Evolutionary conservation across 352 stramenopile species (phyloP).

Genomic region (Blastocystis sp.): DNA sequence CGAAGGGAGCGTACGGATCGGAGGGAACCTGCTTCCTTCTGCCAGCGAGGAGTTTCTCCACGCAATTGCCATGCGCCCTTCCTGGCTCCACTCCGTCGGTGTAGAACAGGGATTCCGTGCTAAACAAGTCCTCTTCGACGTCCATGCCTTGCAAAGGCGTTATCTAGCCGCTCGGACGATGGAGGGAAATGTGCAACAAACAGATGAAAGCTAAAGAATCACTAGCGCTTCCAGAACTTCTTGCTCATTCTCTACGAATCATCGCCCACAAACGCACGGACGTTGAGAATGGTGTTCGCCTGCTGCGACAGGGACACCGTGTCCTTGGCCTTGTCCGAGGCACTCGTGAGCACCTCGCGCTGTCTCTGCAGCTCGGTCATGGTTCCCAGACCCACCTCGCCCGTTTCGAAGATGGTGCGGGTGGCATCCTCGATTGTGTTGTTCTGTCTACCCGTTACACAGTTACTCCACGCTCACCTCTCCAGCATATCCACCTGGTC

Average conservation of each 20-base stretch:
- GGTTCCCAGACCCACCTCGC: constrained; percentile 66
- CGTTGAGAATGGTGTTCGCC: constrained; percentile 63
- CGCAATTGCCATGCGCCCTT: not conserved
- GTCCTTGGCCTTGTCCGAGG: constrained; percentile 67
- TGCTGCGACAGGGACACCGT: constrained; percentile 65
- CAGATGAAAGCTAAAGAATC: not conserved
- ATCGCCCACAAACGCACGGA: not conserved
- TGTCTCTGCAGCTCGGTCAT: constrained; percentile 69
- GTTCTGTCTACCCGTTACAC: constrained; percentile 54
- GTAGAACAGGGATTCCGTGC: constrained; percentile 45
- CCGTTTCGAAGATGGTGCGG: constrained; percentile 66
- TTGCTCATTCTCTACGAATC: constrained; percentile 68
- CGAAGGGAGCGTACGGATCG: not conserved
- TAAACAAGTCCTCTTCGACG: constrained; percentile 38
- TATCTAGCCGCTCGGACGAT: not conserved
- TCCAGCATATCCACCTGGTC: constrained; percentile 49
- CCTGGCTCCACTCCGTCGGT: not conserved
- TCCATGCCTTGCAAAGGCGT: not conserved
- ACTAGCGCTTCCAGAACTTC: constrained; percentile 68
- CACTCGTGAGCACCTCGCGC: constrained; percentile 55
- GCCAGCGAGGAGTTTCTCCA: not conserved
- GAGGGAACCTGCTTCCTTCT: not conserved
- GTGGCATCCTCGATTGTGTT: constrained; percentile 68
- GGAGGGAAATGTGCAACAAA: constrained; percentile 19
- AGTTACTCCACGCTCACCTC: not conserved